Base-by-base conservation (phyloP, 2,329 filamentous ascomycete species). In the Phyllosticta citriasiana region DNA sequence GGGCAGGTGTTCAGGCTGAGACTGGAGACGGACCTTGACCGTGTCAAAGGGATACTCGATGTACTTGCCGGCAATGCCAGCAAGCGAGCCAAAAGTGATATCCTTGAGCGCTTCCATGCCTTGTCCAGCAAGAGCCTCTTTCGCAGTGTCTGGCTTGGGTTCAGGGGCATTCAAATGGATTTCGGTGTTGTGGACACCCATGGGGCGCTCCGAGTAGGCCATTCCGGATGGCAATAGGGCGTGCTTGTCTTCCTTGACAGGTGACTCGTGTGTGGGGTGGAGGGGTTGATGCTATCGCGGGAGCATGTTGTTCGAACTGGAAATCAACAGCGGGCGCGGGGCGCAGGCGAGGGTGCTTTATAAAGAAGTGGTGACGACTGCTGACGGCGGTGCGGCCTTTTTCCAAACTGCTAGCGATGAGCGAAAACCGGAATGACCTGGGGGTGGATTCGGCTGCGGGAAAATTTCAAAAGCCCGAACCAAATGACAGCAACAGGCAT, bases 11-110 rank as follows among this genome's bases (percentile, higher is more conserved):
- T 93, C 88, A 35, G 91, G 89, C 74, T 97, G 93, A n/a, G 93
- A 94, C 74, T 99, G 94, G 10, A 99, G 84, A 51, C 94, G 89
- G 63, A 99, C 94, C 77, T 99, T 99, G 74, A 99, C 87, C 0
- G 94, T 99, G 76, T 99, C 94, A 76, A 99, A 99, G 25, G 94
- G 94, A 73, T 97, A 99, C 74, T 99, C 94, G 71, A 99, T 93
- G 73, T 93, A 90, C 79, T 97, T 99, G 64, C 93, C 93, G 40
- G 90, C 86, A 63, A 95, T 84, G 63, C 94, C 94, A 60, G 93
- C 92, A 76, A 92, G 84, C 63, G 93, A 97, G 72, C 94, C 94
- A 73, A 91, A 97, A 10, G 87, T 71, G 61, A 99, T 84, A 70
- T 97, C 92, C 74, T 96, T 92, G 51, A 93, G 69, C 4, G 90